Evolutionary conservation across 208 protist species (phyloP).

Genomic region (Trypanosoma brucei): DNA sequence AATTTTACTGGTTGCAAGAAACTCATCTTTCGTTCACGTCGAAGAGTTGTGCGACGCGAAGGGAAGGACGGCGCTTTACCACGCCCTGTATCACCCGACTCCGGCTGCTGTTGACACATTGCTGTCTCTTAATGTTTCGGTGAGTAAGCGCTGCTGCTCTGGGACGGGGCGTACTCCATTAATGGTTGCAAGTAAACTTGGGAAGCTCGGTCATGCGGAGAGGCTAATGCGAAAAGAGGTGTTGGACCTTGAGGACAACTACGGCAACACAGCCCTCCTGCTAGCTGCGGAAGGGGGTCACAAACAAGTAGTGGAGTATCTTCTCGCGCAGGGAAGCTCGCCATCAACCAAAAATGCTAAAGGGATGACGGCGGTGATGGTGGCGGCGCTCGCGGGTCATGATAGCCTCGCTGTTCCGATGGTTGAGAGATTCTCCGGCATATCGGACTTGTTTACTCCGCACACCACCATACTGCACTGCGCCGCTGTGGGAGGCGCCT

Average conservation of each 20-base stretch:
- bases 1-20: constrained; percentile 43
- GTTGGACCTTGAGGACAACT: constrained; percentile 28
- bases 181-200: constrained; percentile 55
- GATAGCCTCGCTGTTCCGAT: constrained; percentile 59
- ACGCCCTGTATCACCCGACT: constrained; percentile 46
- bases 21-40: constrained; percentile 54
- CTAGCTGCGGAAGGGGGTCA: constrained; percentile 58
- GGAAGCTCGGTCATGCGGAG: constrained; percentile 30
- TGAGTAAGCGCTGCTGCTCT: constrained; percentile 39
- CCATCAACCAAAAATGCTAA: constrained; percentile 26
- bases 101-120: constrained; percentile 46
- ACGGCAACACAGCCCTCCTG: constrained; percentile 71
- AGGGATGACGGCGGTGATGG: constrained; percentile 70
- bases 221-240: constrained; percentile 39
- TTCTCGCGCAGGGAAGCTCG: constrained; percentile 59
- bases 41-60: constrained; percentile 49
- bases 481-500: constrained; percentile 57
- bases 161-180: constrained; percentile 54
- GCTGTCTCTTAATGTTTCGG: constrained; percentile 39
- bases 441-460: constrained; percentile 31
- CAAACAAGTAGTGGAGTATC: constrained; percentile 44
- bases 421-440: constrained; percentile 49
- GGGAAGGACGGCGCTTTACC: constrained; percentile 56
- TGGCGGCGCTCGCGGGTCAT: constrained; percentile 52
- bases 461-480: constrained; percentile 72